Evolutionary conservation across 345 rosid species (phyloP).

Genomic region (Litchi chinensis): DNA sequence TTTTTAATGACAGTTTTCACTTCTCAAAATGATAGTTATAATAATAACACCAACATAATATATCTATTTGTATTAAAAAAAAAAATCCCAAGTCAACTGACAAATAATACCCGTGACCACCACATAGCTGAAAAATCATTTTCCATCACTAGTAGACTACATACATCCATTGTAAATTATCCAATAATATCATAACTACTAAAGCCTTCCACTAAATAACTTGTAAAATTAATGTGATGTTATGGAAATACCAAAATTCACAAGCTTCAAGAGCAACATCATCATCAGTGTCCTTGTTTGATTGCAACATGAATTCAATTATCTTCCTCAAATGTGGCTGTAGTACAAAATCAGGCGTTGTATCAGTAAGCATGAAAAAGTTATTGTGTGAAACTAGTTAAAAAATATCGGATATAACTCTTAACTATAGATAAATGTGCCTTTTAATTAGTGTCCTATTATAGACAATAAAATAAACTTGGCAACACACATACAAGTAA

Average conservation of each 20-base stretch:
- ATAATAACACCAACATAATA: not conserved
- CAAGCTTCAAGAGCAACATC: conserved; percentile 98
- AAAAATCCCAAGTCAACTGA: not conserved
- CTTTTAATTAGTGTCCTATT: not conserved
- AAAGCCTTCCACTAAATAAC: not conserved
- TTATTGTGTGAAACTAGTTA: not conserved
- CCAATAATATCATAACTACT: not conserved
- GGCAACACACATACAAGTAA: not conserved
- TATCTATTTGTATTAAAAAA: too few relatives aligned
- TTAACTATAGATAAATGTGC: not conserved
- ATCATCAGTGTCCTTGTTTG: conserved; percentile 83
- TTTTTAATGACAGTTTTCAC: too few relatives aligned
- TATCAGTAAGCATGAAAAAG: not conserved
- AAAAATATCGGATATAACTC: not conserved
- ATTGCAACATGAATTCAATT: conserved; percentile 86
- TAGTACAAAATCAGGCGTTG: not conserved
- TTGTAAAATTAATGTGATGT: conserved; percentile 8
- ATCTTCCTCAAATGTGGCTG: conserved; percentile 88
- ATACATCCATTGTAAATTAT: not conserved
- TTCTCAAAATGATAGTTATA: too few relatives aligned
- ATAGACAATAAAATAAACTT: not conserved
- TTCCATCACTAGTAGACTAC: not conserved
- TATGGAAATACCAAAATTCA: conserved; percentile 80
- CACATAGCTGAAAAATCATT: not conserved
- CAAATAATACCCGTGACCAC: too few relatives aligned